These are phyloP conservation scores for Hondaea fermentalgiana DNA, from an alignment of 108 stramenopile species.

Conservation along the genomic window DNA sequence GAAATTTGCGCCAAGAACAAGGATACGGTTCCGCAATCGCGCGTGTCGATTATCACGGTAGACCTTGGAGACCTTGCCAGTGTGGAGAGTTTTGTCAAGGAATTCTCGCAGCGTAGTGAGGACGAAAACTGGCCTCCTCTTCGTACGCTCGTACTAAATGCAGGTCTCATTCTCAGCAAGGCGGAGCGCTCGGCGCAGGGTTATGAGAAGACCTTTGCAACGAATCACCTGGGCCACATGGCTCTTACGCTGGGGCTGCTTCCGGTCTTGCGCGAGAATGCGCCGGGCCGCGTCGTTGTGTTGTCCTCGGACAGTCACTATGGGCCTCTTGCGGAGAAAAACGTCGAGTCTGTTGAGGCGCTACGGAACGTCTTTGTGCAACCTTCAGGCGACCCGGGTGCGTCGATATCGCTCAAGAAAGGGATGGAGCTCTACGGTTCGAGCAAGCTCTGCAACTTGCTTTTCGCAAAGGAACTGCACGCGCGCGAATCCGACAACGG, in stretches of 20 bases:
- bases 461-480: slow-evolving; percentile 1
- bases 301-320: not conserved
- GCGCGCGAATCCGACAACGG: not conserved
- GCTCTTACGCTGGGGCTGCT: slow-evolving; percentile 7
- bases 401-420: not conserved
- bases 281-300: not conserved
- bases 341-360: not conserved
- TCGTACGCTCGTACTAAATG: slow-evolving; percentile 23
- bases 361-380: not conserved
- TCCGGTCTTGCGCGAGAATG: not conserved
- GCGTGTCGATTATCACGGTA: not conserved
- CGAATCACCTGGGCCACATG: slow-evolving; percentile 25
- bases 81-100: not conserved
- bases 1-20: not conserved
- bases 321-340: not conserved
- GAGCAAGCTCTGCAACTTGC: slow-evolving; percentile 4
- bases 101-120: not conserved
- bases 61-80: not conserved
- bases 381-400: not conserved
- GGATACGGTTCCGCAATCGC: not conserved
- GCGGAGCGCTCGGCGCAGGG: slow-evolving; percentile 5
- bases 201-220: slow-evolving; percentile 16
- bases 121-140: not conserved
- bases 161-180: slow-evolving; percentile 14
- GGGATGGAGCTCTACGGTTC: not conserved